These are phyloP conservation scores for Hansenula lynferdii DNA, from an alignment of 1,139 yeast genomes.

Conservation along the genomic window DNA sequence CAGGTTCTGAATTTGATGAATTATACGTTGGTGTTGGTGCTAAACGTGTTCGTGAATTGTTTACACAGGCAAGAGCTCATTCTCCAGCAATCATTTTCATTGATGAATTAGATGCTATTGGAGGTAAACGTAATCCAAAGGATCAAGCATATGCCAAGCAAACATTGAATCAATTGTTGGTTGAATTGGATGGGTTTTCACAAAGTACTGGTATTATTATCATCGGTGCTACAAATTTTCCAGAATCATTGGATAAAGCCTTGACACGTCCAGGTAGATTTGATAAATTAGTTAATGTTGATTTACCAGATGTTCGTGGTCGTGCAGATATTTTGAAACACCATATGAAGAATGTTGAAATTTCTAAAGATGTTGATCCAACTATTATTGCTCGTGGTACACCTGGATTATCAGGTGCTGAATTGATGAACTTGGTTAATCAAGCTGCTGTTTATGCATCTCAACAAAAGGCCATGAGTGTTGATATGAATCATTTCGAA, in stretches of 20 bases:
- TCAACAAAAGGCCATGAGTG: slow-evolving; percentile 85
- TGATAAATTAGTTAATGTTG: slow-evolving; percentile 93
- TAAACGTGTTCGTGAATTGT: slow-evolving; percentile 90
- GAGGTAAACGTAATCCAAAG: slow-evolving; percentile 94
- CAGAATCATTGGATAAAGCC: slow-evolving; percentile 94
- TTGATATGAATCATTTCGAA: slow-evolving; percentile 88
- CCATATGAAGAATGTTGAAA: slow-evolving; percentile 88
- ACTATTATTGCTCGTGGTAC: slow-evolving; percentile 92
- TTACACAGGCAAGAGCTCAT: slow-evolving; percentile 87
- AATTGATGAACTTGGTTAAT: slow-evolving; percentile 87
- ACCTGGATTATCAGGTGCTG: slow-evolving; percentile 97
- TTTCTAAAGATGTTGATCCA: slow-evolving; percentile 82
- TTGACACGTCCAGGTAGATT: slow-evolving; percentile 98
- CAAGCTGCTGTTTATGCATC: slow-evolving; percentile 98
- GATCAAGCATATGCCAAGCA: slow-evolving; percentile 98
- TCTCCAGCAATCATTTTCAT: slow-evolving; percentile 97
- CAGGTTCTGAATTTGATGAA: slow-evolving; percentile 98
- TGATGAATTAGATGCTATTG: slow-evolving; percentile 97
- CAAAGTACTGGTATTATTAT: slow-evolving; percentile 91
- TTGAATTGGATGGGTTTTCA: slow-evolving; percentile 94
- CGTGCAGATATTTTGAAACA: slow-evolving; percentile 88
- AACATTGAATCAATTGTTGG: slow-evolving; percentile 90
- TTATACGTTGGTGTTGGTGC: slow-evolving; percentile 99
- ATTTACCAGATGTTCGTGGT: slow-evolving; percentile 96
- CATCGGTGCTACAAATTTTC: slow-evolving; percentile 98